Base-by-base conservation (phyloP, 805 yeast species). In the Schwanniomyces pseudopolymorphus region DNA sequence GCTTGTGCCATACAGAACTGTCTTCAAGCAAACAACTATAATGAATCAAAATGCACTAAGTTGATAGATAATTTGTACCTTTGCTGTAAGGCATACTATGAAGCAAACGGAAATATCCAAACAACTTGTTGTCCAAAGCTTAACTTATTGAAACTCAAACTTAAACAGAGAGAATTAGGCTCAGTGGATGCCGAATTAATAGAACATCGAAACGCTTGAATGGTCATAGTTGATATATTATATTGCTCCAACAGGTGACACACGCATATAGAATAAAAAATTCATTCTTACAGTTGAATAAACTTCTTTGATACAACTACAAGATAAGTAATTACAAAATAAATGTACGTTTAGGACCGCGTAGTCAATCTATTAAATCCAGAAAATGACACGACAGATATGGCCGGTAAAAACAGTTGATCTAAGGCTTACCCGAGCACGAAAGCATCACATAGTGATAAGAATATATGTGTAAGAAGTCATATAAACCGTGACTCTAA, bases 381-480 rank as follows among this genome's bases (percentile, higher is more conserved):
- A 55, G 57, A 61, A 59, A 69, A 26, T 38, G 74, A 77, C 79
- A 72, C 84, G 85, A 74, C 84, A 74, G 69, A 67, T 54, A 61
- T 75, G 77, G 79, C 80, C 77, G 75, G 67, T 63, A 64, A 67
- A 76, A 75, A 79, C 72, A 58, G 58, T 81, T 70, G 47, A 69
- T 87, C 91, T 87, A 78, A 86, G 94, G 87, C 87, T 73, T 71
- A 87, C 94, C 94, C 94, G 91, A 87, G 96, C 96, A 87, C 96
- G 88, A 79, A 78, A 71, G 52, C 63, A 66, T 64, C 74, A 66
- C 75, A 67, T 44, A 63, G 71, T 63, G 70, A 65, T 53, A 55
- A 66, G 80, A 67, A 60, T 72, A 70, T 69, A 72, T 70, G 81
- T 72, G 59, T 78, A 70, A 59, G 69, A 59, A 59, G 52, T 63